Percentiles rank a stretch among this genome's conserved stretches.
Evolutionary conservation across 1,284 basidiomycete species (phyloP).

Genomic region (Hortiboletus rubellus): DNA sequence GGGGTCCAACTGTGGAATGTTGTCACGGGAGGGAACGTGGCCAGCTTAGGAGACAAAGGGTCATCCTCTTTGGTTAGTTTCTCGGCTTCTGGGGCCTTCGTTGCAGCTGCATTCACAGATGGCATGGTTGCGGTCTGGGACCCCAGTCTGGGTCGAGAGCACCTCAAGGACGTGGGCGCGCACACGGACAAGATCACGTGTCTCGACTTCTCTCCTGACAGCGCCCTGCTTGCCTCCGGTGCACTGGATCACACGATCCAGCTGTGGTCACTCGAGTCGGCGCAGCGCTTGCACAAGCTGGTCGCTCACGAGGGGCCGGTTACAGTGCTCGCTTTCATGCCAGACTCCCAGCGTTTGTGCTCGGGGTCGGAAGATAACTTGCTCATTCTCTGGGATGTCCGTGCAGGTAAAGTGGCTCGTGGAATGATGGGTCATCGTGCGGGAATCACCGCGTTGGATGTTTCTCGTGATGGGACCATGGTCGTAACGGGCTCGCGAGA

Average conservation of each 20-base stretch:
- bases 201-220: conserved; percentile 19
- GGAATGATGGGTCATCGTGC: conserved; percentile 17
- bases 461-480: conserved; percentile 14
- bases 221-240: conserved; percentile 12
- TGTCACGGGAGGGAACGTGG: conserved; percentile 15
- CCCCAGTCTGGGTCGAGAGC: conserved; percentile 12
- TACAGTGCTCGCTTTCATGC: conserved; percentile 3
- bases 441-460: conserved; percentile 1
- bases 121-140: conserved; percentile 22
- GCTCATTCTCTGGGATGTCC: conserved; percentile 11
- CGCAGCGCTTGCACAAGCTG: conserved; percentile 9
- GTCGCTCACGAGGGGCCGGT: conserved; percentile 11
- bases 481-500: conserved; percentile 13
- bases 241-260: conserved; percentile 17
- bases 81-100: conserved; percentile 12
- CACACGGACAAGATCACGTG: conserved; percentile 12
- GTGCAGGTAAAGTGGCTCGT: conserved; percentile 4
- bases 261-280: conserved; percentile 12
- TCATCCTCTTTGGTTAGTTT: conserved; percentile 17
- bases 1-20: conserved; percentile 22
- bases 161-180: conserved; percentile 1
- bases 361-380: conserved; percentile 17
- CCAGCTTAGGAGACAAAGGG: conserved; percentile 12
- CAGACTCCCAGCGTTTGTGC: conserved; percentile 7
- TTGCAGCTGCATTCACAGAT: conserved; percentile 13